Percentiles rank a stretch among this genome's conserved stretches.
phyloP scores from a whole-genome alignment of 164 flowering plant genomes.

The Aristolochia contorta region DNA sequence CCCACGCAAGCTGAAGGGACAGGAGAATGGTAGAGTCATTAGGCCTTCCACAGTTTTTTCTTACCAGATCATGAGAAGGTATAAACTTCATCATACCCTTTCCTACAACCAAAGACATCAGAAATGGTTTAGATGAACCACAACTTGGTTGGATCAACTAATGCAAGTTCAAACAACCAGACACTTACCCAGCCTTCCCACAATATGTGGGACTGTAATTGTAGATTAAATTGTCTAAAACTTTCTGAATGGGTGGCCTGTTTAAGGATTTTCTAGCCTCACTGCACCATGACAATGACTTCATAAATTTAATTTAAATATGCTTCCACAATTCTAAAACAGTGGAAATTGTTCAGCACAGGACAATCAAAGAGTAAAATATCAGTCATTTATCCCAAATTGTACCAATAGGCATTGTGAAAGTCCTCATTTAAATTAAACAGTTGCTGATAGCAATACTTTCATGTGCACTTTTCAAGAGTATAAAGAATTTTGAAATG shows the following conservation, averaged over 20 bases:
- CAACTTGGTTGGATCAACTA: no score
- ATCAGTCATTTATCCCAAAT: no score
- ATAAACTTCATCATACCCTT: constrained; percentile 79
- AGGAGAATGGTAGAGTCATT: no score
- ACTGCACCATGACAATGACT: constrained; percentile 30
- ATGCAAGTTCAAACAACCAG: no score
- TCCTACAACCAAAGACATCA: constrained; percentile 30
- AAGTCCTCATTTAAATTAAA: no score
- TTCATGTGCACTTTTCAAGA: no score
- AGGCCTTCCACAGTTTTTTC: no score
- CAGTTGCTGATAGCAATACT: no score
- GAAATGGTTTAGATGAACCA: constrained; percentile 1
- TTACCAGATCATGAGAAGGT: constrained; percentile 27
- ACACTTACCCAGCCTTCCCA: constrained; percentile 82
- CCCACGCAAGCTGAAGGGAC: no score
- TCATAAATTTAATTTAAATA: neutral
- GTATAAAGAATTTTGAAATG: no score
- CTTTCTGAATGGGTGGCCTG: constrained; percentile 51
- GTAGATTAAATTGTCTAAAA: constrained; percentile 80
- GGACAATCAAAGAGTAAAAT: neutral
- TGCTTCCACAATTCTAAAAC: no score
- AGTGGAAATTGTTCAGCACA: neutral
- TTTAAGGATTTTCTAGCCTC: constrained; percentile 84
- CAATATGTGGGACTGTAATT: constrained; percentile 86
- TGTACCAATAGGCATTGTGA: neutral